Evolutionary conservation across 1,284 basidiomycete genomes (phyloP).

Genomic region (Mycosarcoma mackinlayi): DNA sequence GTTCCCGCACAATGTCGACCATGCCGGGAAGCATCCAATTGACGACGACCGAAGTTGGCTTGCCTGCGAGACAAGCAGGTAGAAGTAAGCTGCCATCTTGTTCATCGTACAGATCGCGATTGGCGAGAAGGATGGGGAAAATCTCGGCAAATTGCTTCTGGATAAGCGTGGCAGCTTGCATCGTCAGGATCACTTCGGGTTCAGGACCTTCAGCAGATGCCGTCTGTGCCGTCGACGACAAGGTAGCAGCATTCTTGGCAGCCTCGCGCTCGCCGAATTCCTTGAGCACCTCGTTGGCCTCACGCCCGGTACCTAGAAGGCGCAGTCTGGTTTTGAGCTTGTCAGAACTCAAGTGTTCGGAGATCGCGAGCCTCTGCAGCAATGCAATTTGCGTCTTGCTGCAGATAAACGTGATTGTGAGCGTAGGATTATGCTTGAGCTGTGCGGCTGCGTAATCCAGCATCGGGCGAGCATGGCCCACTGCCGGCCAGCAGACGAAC

Average conservation of each 20-base stretch:
- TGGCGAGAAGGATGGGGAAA: slow-evolving; percentile 6
- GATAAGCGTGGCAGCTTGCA: slow-evolving; percentile 8
- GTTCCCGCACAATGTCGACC: slow-evolving; percentile 3
- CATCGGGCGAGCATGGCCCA: slow-evolving; percentile 13
- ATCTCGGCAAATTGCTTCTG: neutral
- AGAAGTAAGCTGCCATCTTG: slow-evolving; percentile 2
- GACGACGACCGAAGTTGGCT: slow-evolving; percentile 2
- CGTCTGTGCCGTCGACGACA: neutral
- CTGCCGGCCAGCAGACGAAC: slow-evolving; percentile 13
- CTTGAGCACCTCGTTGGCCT: neutral
- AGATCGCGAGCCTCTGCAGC: slow-evolving; percentile 2
- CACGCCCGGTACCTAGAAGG: neutral
- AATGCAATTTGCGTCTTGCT: slow-evolving; percentile 3
- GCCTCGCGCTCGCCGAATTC: slow-evolving; percentile 2
- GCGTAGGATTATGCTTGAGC: neutral
- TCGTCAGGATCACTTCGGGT: slow-evolving; percentile 15
- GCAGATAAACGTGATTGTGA: slow-evolving; percentile 10
- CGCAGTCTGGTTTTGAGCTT: neutral
- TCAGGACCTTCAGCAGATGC: slow-evolving; percentile 1
- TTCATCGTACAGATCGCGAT: slow-evolving; percentile 2
- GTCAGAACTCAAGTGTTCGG: neutral
- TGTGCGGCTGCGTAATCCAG: slow-evolving; percentile 7
- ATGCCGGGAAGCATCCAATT: slow-evolving; percentile 12
- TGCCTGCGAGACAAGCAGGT: neutral
- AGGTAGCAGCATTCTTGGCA: slow-evolving; percentile 1